Evolutionary conservation across 2,329 filamentous ascomycete species (phyloP).

Genomic region (Colletotrichum musicola): DNA sequence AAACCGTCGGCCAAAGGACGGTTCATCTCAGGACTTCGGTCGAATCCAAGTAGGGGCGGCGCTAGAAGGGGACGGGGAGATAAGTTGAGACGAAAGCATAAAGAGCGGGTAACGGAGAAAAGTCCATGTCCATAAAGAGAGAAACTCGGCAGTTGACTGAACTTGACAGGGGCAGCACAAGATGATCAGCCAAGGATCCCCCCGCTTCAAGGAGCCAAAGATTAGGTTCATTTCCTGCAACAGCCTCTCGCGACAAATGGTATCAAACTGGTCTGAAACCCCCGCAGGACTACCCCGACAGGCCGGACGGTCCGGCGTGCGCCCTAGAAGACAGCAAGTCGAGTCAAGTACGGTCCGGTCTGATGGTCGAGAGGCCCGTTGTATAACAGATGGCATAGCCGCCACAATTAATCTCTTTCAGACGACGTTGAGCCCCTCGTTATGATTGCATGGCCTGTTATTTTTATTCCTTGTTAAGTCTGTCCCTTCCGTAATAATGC

Average conservation of each 20-base stretch:
- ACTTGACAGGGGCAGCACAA: neutral
- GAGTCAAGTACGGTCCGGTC: slow-evolving; percentile 12
- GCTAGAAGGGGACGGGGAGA: neutral
- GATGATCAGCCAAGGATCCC: neutral
- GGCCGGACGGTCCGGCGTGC: neutral
- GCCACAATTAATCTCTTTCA: neutral
- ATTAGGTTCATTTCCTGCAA: slow-evolving; percentile 23
- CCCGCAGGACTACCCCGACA: neutral
- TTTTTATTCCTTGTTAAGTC: slow-evolving; percentile 4
- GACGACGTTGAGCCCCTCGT: slow-evolving; percentile 13
- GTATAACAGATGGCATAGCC: slow-evolving; percentile 29
- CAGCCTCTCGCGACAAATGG: slow-evolving; percentile 15
- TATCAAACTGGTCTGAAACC: slow-evolving; percentile 33
- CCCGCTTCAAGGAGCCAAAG: neutral
- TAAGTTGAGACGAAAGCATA: slow-evolving; percentile 25
- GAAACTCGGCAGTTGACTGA: neutral
- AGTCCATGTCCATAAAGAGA: neutral
- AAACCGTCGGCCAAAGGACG: slow-evolving; percentile 15
- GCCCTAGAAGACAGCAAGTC: neutral
- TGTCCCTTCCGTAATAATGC: slow-evolving; percentile 27
- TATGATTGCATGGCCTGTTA: neutral
- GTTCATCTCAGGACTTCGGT: slow-evolving; percentile 24
- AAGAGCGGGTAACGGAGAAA: slow-evolving; percentile 2
- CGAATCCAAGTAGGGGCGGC: neutral
- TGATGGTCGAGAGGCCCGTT: too few relatives aligned